Base-by-base conservation (phyloP, 306 rosid species). In the Rosa chinensis region DNA sequence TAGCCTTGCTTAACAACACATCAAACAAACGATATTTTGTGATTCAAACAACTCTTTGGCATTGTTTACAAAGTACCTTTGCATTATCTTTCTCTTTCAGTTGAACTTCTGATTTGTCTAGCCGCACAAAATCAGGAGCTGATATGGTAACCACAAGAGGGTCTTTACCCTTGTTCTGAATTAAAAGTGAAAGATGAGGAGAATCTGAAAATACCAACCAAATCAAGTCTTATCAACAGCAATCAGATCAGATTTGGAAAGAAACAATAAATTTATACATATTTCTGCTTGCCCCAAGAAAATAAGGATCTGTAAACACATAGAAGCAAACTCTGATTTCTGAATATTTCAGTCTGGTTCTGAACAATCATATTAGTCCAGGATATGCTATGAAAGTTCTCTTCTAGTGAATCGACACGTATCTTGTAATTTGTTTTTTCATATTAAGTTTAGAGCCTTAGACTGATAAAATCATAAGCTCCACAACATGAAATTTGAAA, bases 111-210 rank as follows among this genome's bases (percentile, higher is more conserved):
- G 56, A 73, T 72, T n/a, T 43, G 14, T 83, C 86, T 9, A 88
- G 84, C 70, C 14, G 69, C 70, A 88, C 84, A 81, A 40, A 88
- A 42, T 83, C 79, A 17, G 84, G 91, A 62, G 89, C 89, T 52
- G 84, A 74, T 77, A 88, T 88, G 79, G 73, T 63, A 47, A 83
- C 79, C 28, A 53, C 18, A 8, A 81, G 81, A 70, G 84, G 66
- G 49, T 70, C 73, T 64, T 82, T 77, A 56, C 83, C 87, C 79
- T 85, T 83, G 84, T 88, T 88, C 86, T 81, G 89, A 78, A 88
- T 81, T 70, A 88, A 82, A 80, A 88, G 86, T 14, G 82, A 83
- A 39, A 88, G 86, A 50, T 78, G 77, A 13, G 87, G 89, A 76
- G 89, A 81, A 6, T 88, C 86, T 85, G 91, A 75, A 81, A 63